Evolutionary conservation across 768 basidiomycete species (phyloP).

Genomic region (Suillus alpinus): DNA sequence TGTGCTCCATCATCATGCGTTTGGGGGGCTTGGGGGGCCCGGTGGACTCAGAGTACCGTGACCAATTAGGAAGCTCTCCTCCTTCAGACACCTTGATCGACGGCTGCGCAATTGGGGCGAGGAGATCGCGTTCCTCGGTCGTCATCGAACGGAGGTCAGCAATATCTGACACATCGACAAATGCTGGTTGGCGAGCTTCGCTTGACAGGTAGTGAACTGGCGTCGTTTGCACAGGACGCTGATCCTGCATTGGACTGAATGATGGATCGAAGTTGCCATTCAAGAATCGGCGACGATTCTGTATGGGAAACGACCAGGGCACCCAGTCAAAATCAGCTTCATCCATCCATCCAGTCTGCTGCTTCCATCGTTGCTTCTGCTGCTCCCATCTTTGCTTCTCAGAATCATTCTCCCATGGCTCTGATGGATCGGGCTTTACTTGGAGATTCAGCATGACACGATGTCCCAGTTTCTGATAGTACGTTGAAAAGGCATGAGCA

Average conservation of each 20-base stretch:
- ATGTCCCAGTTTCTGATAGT: neutral
- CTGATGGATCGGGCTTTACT: conserved; percentile 3
- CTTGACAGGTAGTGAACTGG: conserved; percentile 18
- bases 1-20: too few species aligned
- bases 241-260: neutral
- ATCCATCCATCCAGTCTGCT: conserved; percentile 7
- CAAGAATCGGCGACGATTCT: conserved; percentile 4
- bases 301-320: neutral
- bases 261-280: too few species aligned
- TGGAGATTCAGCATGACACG: neutral
- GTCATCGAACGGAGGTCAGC: conserved; percentile 5
- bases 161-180: conserved; percentile 11
- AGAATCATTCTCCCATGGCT: conserved; percentile 1
- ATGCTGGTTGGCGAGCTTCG: conserved; percentile 15
- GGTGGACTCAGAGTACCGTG: too few species aligned
- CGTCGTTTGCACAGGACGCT: conserved; percentile 8
- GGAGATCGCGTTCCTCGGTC: conserved; percentile 5
- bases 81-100: conserved; percentile 12
- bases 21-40: too few species aligned
- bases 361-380: conserved; percentile 19
- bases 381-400: conserved; percentile 17
- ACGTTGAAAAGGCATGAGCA: neutral
- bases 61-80: conserved; percentile 14
- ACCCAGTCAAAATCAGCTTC: neutral
- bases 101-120: conserved; percentile 9